phyloP scores from a whole-genome alignment of 371 early-diverging fungal genomes.

The Rhizopus stolonifer region DNA sequence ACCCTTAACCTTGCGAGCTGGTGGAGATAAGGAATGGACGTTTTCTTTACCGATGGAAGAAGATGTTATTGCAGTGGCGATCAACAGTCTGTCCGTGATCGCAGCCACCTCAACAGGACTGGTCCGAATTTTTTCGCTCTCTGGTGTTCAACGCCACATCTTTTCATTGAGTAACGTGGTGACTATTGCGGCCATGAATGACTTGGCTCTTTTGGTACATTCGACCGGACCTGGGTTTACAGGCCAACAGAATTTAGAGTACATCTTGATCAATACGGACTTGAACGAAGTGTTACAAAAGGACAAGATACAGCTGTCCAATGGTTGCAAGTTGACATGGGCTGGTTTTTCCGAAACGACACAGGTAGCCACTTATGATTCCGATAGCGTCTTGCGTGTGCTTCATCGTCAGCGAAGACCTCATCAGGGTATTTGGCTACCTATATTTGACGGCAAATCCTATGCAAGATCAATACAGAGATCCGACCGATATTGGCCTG shows the following conservation, averaged over 20 bases:
- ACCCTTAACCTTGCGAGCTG: conserved; percentile 21
- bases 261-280: conserved; percentile 67
- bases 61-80: conserved; percentile 68
- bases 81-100: conserved; percentile 67
- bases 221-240: conserved; percentile 27
- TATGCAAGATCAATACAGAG: conserved; percentile 24
- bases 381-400: conserved; percentile 61
- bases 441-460: conserved; percentile 63
- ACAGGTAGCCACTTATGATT: conserved; percentile 69
- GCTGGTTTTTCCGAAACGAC: conserved; percentile 81
- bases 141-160: conserved; percentile 76
- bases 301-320: conserved; percentile 67
- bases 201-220: conserved; percentile 35
- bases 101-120: conserved; percentile 75
- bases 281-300: conserved; percentile 56
- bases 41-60: conserved; percentile 66
- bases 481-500: conserved; percentile 71
- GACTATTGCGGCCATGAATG: conserved; percentile 57
- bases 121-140: conserved; percentile 73
- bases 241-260: conserved; percentile 64
- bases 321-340: conserved; percentile 71
- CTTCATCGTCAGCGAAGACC: conserved; percentile 57
- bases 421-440: conserved; percentile 73
- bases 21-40: conserved; percentile 77
- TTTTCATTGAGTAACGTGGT: conserved; percentile 69